Percentiles rank a stretch among this genome's conserved stretches.
Conservation (phyloP, 75 land plant species). For the Selaginella tamariscina region DNA sequence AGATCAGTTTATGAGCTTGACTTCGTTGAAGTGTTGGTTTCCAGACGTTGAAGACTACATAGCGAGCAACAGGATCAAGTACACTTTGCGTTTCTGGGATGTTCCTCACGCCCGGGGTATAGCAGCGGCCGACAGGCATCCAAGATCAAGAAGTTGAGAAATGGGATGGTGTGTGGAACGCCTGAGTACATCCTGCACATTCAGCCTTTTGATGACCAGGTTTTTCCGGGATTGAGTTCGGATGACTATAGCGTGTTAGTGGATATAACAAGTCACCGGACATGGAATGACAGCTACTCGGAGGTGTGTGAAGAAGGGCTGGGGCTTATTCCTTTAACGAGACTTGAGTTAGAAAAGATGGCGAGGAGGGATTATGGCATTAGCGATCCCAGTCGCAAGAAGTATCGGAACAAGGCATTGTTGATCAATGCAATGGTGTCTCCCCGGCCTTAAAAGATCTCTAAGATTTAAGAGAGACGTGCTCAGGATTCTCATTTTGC, state of each 20-base stretch:
- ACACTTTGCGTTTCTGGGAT: not conserved
- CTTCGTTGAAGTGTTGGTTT: not conserved
- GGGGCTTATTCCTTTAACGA: too few relatives aligned
- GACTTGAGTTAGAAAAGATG: not conserved
- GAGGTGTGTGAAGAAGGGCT: not conserved
- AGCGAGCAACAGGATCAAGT: not conserved
- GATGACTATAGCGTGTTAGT: not conserved
- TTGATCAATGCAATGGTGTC: not conserved
- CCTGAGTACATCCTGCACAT: not conserved
- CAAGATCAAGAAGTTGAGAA: not conserved
- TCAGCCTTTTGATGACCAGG: not conserved
- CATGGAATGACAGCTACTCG: not conserved
- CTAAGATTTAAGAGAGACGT: too few relatives aligned
- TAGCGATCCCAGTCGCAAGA: not conserved
- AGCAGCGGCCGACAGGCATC: not conserved
- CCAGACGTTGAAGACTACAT: not conserved
- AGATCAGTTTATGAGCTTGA: not conserved
- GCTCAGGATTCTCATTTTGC: too few relatives aligned
- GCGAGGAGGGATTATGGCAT: not conserved
- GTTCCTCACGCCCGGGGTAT: not conserved
- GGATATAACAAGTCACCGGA: not conserved
- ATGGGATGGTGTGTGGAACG: not conserved
- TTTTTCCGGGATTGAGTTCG: not conserved
- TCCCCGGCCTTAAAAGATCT: too few relatives aligned
- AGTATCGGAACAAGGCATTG: not conserved